Evolutionary conservation across 352 stramenopile genomes (phyloP), one percentile per base, ranked within the genome.

Genomic region (Phytophthora hybrid): DNA sequence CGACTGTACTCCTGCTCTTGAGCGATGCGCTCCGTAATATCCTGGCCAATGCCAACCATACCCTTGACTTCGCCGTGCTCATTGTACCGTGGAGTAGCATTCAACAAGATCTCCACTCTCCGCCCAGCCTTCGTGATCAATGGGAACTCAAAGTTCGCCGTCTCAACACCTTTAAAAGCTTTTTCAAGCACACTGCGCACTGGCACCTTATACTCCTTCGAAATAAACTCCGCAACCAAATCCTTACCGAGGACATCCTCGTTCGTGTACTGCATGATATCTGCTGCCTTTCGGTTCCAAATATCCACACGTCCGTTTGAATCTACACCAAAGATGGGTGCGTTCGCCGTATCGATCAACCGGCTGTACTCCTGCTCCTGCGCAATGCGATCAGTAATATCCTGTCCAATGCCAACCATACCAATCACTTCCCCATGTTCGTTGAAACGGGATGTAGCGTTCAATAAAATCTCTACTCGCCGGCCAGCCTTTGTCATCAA

Each of bases 201-300:
- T 13, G 65, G 59, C 1, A 78, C 46, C 9, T 79, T 73, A 44
- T 88, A 84, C 31, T 92, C 74, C 29, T 83, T 61, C 0, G 78
- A 82, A 49, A 97, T 93, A 59, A 96, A 94, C 44, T 87, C 78
- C 8, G 90, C 73, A 11, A 98, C 87, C 0, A 98, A 58, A 6
- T 87, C 76, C 52, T 88, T 76, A 8, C 86, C 91, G 46, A 98
- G 83, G 0, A 95, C 92, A 61, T 98, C 92, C 23, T 92, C 71
- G 18, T 85, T 88, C 13, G 78, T 84, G 63, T 95, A 97, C 60
- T 95, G 92, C 31, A 91, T 97, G 57, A 93, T 90, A 16, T 90
- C 85, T 8, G 84, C 82, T 26, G 87, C 91, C 72, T 95, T 97
- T 8, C 93, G 79, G 65, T 98, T 94, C 88, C 88, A 95, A 55